Base-by-base conservation (phyloP, 129 eudicot genomes). In the Rutidosis leptorrhynchoides region DNA sequence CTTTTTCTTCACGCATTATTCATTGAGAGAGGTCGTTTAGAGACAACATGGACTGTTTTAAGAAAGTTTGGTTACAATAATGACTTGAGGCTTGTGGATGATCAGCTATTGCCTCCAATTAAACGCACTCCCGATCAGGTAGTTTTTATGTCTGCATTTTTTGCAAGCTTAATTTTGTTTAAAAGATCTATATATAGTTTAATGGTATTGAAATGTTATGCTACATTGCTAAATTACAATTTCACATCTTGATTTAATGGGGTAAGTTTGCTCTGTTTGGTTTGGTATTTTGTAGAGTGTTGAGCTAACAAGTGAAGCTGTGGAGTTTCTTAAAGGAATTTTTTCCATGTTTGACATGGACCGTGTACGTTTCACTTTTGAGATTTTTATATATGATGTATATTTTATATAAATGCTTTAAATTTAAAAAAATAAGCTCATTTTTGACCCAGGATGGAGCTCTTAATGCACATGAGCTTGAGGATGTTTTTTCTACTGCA, bases 1-100 rank as follows among this genome's bases (percentile, higher is more conserved):
- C 86, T 93, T 48, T 93, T 85, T 62, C 98, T 93, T 40, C 95
- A 93, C 69, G 98, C 98, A 25, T 77, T 93, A 17, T 93, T 93
- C 56, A 84, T 93, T 65, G 98, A 88, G 73, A 93, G 86, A 74
- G 98, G 98, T 28, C 84, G 92, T 35, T 64, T 88, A 68, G 98
- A 88, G 83, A 93, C 98, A 74, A 88, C 96, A 37, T 93, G 98
- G 98, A 88, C 96, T 0, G 98, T 93, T 45, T 78, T 93, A 61
- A 74, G 98, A 72, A 93, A 93, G 78, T 93, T 88, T 65, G 96
- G 96, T 52, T 93, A 93, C 72, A 87, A 83, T 58, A 86, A 93
- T 79, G 96, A 93, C 32, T 79, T 93, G 65, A 88, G 96, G 71
- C 96, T 93, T 19, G 61, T 59, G 30, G 92, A 84, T 40, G 96